Base-by-base conservation (phyloP, 2,329 filamentous ascomycete genomes). In the Pestalotiopsis fici region DNA sequence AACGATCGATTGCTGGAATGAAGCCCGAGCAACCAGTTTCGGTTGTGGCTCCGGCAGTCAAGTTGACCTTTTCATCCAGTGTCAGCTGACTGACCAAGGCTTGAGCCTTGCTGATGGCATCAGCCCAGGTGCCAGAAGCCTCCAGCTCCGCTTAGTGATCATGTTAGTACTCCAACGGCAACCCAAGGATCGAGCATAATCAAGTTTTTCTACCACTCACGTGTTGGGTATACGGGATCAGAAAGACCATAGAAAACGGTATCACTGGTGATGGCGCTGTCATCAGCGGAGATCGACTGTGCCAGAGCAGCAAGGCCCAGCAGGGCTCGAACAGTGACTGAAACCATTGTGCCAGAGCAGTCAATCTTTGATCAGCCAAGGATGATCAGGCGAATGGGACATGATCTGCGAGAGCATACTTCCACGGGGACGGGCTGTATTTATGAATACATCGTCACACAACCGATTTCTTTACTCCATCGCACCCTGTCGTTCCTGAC, bases 81-180 rank as follows among this genome's bases (percentile, higher is more conserved):
- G 90, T 92, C 76, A 92, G 79, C 71, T 89, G 85, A 57, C 85
- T 85, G 37, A 92, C 89, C 70, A 92, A 90, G 6, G 83, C 83
- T 62, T 85, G 83, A 1, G 90, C 90, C 74, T 88, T 88, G 9
- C 79, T 77, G 72, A 91, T 88, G 23, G 90, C 88, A 21, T 83
- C 81, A 15, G 81, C 83, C 90, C 90, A 92, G 25, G 67, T 23
- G 11, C 67, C 69, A 3, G 25, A 27, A 37, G 35, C 27, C 9
- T 64, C 23, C 25, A 62, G 31, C 54, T 55, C 43, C 13, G 55
- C 55, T 57, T 13, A 12, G 13, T 15, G 25, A 23, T 18, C 13
- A 13, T 57, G 55, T 57, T 23, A 31, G 63, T 37, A 39, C 6
- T 28, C 23, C 37, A 25, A 37, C 39, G n/a, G 25, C 2, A 13